Percentiles rank a stretch among this genome's conserved stretches.
These are phyloP conservation scores for Isabelozyma pseudorhagii DNA, from an alignment of 805 yeast species.

Conservation along the genomic window DNA sequence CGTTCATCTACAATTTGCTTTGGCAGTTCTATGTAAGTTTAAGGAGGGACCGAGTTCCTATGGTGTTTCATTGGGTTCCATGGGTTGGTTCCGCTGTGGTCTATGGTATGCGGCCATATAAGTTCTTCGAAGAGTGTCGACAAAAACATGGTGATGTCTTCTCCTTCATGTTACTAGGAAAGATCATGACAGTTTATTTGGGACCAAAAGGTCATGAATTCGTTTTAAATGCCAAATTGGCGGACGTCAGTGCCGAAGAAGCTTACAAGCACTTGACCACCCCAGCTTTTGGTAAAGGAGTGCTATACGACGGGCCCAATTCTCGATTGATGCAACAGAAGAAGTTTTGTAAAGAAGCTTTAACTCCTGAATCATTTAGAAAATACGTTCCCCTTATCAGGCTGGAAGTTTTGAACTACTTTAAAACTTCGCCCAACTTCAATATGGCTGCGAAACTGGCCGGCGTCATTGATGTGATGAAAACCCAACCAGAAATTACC, in stretches of 20 bases:
- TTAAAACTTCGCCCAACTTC: conserved; percentile 52
- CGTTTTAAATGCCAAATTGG: conserved; percentile 82
- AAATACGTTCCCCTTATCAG: conserved; percentile 84
- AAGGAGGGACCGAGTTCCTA: conserved; percentile 79
- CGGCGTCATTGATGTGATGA: conserved; percentile 68
- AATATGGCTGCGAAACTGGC: conserved; percentile 24
- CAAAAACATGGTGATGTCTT: conserved; percentile 88
- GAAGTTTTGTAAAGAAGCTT: conserved; percentile 89
- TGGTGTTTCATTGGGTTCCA: conserved; percentile 90
- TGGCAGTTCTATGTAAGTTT: conserved; percentile 72
- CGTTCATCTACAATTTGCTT: conserved; percentile 60
- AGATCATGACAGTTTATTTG: conserved; percentile 88
- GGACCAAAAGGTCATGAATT: conserved; percentile 99
- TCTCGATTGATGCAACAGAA: conserved; percentile 94
- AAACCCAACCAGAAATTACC: conserved; percentile 90
- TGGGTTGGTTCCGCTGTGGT: conserved; percentile 90
- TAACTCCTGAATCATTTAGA: conserved; percentile 80
- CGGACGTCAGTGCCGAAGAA: conserved; percentile 93
- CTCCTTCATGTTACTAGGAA: conserved; percentile 85
- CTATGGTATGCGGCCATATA: conserved; percentile 93
- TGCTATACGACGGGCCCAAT: conserved; percentile 95
- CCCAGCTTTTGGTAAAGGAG: conserved; percentile 98
- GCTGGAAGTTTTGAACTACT: conserved; percentile 70
- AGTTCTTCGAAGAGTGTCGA: conserved; percentile 77
- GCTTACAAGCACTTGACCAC: conserved; percentile 96